Conservation (phyloP, 495 filamentous ascomycete genomes). For the Penicillium ucsense region DNA sequence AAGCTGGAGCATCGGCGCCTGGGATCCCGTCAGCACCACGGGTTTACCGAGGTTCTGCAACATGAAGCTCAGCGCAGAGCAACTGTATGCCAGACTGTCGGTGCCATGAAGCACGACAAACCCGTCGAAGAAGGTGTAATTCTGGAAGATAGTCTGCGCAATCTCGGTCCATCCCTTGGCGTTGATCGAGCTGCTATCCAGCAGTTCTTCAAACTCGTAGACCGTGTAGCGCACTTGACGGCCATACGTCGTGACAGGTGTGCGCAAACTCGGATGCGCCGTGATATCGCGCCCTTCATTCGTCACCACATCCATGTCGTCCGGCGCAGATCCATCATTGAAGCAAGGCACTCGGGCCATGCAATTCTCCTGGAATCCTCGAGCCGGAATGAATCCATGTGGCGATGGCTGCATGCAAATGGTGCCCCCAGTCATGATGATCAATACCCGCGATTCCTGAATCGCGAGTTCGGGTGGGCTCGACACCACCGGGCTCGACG, state of each 20-base stretch:
- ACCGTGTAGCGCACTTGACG: slow-evolving; percentile 78
- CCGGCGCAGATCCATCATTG: slow-evolving; percentile 68
- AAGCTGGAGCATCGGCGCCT: slow-evolving; percentile 85
- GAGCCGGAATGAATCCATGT: slow-evolving; percentile 58
- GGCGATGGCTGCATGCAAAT: slow-evolving; percentile 83
- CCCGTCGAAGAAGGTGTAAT: slow-evolving; percentile 86
- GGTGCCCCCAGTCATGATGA: slow-evolving; percentile 92
- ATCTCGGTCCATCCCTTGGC: slow-evolving; percentile 87
- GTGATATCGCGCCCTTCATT: slow-evolving; percentile 35
- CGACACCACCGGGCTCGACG: slow-evolving; percentile 16
- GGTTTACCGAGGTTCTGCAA: slow-evolving; percentile 85
- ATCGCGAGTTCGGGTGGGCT: slow-evolving; percentile 15
- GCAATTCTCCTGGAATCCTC: slow-evolving; percentile 74
- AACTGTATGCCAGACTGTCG: slow-evolving; percentile 85
- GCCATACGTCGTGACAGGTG: slow-evolving; percentile 71
- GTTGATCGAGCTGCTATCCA: slow-evolving; percentile 90
- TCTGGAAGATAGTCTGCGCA: slow-evolving; percentile 54
- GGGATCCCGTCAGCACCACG: slow-evolving; percentile 82
- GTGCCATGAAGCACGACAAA: slow-evolving; percentile 97
- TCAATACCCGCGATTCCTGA: slow-evolving; percentile 70
- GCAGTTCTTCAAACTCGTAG: slow-evolving; percentile 74
- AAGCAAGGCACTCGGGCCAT: slow-evolving; percentile 80
- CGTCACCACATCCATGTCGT: slow-evolving; percentile 43
- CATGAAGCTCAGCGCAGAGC: slow-evolving; percentile 92
- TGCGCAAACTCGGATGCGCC: slow-evolving; percentile 54